These are phyloP conservation scores for Starmerella lactis-condensi DNA, from an alignment of 805 yeast genomes.

Conservation along the genomic window DNA sequence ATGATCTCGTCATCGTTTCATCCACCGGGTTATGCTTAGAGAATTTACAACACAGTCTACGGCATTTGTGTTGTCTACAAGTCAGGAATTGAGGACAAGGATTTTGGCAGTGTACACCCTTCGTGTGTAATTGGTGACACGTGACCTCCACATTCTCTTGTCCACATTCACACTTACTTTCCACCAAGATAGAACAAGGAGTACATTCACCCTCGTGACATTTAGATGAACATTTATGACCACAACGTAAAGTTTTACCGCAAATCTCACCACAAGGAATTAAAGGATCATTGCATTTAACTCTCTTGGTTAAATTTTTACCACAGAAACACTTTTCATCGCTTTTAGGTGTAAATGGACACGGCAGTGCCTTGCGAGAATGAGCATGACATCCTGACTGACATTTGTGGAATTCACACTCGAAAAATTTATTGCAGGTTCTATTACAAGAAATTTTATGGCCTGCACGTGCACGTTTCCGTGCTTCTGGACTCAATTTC, in stretches of 20 bases:
- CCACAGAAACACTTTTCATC: conserved; percentile 17
- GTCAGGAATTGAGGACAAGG: conserved; percentile 5
- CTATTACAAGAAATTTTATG: conserved; percentile 7
- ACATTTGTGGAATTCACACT: conserved; percentile 13
- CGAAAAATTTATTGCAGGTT: conserved; percentile 4
- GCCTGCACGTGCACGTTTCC: background rate
- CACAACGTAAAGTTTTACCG: conserved; percentile 7
- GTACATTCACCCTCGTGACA: conserved; percentile 11
- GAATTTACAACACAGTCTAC: conserved; percentile 8
- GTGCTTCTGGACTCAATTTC: background rate
- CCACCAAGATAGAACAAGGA: conserved; percentile 3
- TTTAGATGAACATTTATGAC: conserved; percentile 6
- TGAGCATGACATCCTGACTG: conserved; percentile 6
- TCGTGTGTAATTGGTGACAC: too few relatives aligned
- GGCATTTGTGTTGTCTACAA: conserved; percentile 11
- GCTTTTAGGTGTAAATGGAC: conserved; percentile 7
- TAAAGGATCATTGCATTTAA: conserved; percentile 9
- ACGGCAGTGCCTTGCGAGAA: conserved; percentile 3
- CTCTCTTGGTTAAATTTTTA: conserved; percentile 3
- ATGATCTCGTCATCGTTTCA: background rate
- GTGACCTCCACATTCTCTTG: background rate
- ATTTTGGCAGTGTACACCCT: too few relatives aligned
- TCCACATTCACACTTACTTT: conserved; percentile 7
- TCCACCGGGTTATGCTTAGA: background rate
- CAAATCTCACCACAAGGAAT: conserved; percentile 10